A percentile compares a stretch with the other conserved stretches of the same genome.
Conservation (phyloP, 257 asterid genomes). For the Solanum corneliomulleri region DNA sequence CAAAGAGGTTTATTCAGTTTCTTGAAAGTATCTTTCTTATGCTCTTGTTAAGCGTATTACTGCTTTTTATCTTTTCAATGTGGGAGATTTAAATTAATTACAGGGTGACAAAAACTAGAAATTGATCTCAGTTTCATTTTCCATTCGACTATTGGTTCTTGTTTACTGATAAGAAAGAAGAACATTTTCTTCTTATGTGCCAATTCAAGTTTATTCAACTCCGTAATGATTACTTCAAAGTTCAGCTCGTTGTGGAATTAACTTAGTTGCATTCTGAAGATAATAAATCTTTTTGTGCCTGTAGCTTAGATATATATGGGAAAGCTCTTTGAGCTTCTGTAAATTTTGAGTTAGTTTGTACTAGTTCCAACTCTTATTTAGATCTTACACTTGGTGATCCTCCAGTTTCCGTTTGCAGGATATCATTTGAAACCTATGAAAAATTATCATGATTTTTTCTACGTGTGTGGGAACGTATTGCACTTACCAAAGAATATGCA, state of each 20-base stretch:
- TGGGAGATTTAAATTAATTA: neutral
- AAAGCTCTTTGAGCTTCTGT: neutral
- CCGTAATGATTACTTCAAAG: neutral
- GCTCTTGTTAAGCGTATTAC: neutral
- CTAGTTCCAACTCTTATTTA: neutral
- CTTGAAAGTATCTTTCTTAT: neutral
- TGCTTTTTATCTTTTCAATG: neutral
- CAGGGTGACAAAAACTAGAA: neutral
- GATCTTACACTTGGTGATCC: neutral
- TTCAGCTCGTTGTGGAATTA: neutral
- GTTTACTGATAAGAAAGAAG: neutral
- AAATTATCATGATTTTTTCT: neutral
- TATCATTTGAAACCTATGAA: neutral
- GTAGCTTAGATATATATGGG: neutral
- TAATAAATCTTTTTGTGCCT: too few species aligned
- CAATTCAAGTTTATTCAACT: slow-evolving; percentile 5
- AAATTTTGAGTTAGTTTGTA: neutral
- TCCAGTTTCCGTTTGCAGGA: neutral
- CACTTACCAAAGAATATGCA: neutral
- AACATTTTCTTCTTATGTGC: neutral
- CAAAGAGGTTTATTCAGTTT: neutral
- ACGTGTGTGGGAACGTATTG: neutral
- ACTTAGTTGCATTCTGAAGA: neutral
- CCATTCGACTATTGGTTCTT: neutral
- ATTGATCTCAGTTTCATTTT: neutral